Evolutionary conservation across 768 basidiomycete species (phyloP).

Genomic region (Xerocomellus chrysenteron): DNA sequence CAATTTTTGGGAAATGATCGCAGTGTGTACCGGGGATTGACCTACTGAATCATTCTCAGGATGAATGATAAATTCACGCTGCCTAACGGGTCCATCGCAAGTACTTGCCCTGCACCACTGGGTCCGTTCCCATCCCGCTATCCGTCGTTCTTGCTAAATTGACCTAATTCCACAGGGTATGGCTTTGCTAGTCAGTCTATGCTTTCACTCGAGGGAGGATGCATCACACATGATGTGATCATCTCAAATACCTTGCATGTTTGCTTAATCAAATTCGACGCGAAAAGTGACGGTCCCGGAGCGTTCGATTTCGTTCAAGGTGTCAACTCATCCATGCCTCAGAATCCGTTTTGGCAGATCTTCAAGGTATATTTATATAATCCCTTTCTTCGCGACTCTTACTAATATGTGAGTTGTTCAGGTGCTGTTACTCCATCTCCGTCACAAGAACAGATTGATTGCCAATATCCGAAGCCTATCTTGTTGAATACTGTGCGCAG

Average conservation of each 20-base stretch:
- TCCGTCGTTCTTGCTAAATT: slow-evolving; percentile 2
- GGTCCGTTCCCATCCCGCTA: slow-evolving; percentile 41
- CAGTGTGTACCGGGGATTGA: not conserved
- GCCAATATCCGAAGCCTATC: slow-evolving; percentile 78
- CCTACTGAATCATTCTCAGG: slow-evolving; percentile 37
- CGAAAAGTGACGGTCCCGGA: slow-evolving; percentile 63
- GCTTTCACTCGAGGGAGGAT: not conserved
- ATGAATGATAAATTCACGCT: slow-evolving; percentile 61
- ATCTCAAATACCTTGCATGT: not conserved
- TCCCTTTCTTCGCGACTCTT: not conserved
- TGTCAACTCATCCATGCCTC: slow-evolving; percentile 56
- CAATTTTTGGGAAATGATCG: not conserved
- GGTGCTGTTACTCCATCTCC: slow-evolving; percentile 61
- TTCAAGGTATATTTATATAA: slow-evolving; percentile 51
- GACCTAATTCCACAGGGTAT: slow-evolving; percentile 46
- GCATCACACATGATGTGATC: not conserved
- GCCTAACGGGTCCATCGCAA: slow-evolving; percentile 62
- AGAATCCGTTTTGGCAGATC: slow-evolving; percentile 80
- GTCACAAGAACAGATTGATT: slow-evolving; percentile 57
- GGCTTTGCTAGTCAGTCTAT: slow-evolving; percentile 64
- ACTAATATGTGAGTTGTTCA: not conserved
- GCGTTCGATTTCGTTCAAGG: slow-evolving; percentile 79
- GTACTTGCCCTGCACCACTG: slow-evolving; percentile 77
- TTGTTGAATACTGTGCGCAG: slow-evolving; percentile 55
- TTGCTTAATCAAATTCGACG: not conserved